Base-by-base conservation (phyloP, 1,139 yeast genomes). In the Yamadazyma blattariae region DNA sequence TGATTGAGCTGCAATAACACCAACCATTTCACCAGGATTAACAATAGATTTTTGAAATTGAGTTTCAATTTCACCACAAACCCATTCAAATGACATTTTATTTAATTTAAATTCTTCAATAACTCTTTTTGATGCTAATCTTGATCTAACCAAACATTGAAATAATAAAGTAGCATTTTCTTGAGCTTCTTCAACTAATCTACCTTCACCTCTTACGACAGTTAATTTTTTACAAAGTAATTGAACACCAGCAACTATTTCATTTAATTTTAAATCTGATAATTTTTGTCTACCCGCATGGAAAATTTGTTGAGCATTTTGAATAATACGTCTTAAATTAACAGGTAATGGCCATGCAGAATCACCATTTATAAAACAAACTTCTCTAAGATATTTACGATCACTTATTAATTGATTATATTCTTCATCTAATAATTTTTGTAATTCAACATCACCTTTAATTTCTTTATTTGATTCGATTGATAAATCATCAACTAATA, bases 11-110 rank as follows among this genome's bases (percentile, higher is more conserved):
- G 98, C 99, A 56, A 92, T 79, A 37, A 92, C 97, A 71, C 99
- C 99, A 40, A 94, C 98, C 98, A 92, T 92, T 62, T 92, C 98
- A 73, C 99, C 99, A 9, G 99, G 97, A 49, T 94, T 94, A 33
- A 90, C 98, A 54, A 89, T 71, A 4, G 97, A 83, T 61, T 85
- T 86, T 49, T 87, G 90, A 67, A 90, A 94, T 61, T 90, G 97
- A 18, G 92, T 77, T 56, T 89, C 96, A 50, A 94, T 77, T 57
- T 92, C 96, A 55, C 96, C 97, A 44, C 89, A 52, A 29, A 88
- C 95, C 98, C 98, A 94, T 48, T 89, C 92, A 56, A 92, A 92
- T 0, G 98, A 94, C 40, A 80, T 79, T 50, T 79, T 79, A 53
- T 82, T 88, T 52, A 94, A 71, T 50, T 87, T 81, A 64, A 80